Evolutionary conservation across 306 rosid genomes (phyloP), one percentile per base, ranked within the genome.

Genomic region (Begonia fuchsioides): DNA sequence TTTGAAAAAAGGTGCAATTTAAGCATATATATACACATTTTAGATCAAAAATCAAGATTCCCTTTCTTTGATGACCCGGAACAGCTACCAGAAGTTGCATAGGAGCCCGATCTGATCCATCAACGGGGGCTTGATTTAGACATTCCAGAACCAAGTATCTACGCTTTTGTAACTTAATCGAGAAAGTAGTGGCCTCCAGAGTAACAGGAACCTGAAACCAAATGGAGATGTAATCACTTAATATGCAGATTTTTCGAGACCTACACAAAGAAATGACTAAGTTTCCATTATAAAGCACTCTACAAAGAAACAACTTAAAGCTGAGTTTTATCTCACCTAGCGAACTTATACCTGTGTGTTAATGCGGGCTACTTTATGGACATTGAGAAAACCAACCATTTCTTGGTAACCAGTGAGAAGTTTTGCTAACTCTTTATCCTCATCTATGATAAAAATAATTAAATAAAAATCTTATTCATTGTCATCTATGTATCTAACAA

Each of bases 381-480:
- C 70, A 61, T 66, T 83, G 47, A 88, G 68, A 55, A 83, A 78
- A 53, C 96, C 96, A 61, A 80, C 74, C 94, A 88, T 88, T 60
- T 88, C 95, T 52, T 90, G 78, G 72, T 84, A 90, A 56, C 92
- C 97, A 15, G 93, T 90, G 57, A 90, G 97, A 59, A 90, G 93
- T 13, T 69, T 81, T 38, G 76, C 77, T 58, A 90, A 60, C 69
- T 90, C 93, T 74, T 81, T 84, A 62, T 90, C 93, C 68, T 81
- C 84, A 14, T 84, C 97, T 90, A 72, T 32, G 71, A 49, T 51
- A 58, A 45, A 26, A 26, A 26, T 2, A 26, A 26, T 26, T 26
- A 26, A 26, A 26, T 26, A 26, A 2, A 26, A 26, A 26, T 1
- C 7, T 26, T 26, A 26, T 26, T 26, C 35, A 26, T 4, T 4